Evolutionary conservation across 371 early-diverging fungal genomes (phyloP).

Genomic region (Mucor piriformis): DNA sequence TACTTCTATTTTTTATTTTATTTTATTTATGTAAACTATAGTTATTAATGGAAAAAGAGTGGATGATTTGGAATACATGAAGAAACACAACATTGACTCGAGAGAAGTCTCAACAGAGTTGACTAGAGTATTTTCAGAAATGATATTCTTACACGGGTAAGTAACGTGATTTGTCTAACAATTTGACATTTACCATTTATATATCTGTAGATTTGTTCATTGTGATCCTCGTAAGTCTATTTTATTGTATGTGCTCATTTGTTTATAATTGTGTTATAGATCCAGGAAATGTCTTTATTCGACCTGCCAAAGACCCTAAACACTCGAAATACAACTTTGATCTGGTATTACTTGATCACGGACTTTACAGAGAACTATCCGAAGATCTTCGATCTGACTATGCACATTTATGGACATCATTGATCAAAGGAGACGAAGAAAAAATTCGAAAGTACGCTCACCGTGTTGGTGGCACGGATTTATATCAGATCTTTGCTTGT

Average conservation of each 20-base stretch:
- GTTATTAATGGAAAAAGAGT: constrained; percentile 75
- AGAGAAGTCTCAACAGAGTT: constrained; percentile 74
- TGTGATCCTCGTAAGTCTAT: constrained; percentile 72
- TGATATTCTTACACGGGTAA: constrained; percentile 89
- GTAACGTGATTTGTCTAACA: no score
- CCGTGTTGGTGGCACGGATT: constrained; percentile 62
- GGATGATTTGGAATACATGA: constrained; percentile 75
- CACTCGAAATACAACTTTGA: constrained; percentile 77
- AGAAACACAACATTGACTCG: constrained; percentile 70
- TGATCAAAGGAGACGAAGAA: constrained; percentile 78
- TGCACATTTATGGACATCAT: constrained; percentile 84
- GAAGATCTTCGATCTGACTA: constrained; percentile 81
- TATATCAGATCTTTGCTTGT: constrained; percentile 81
- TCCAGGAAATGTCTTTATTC: constrained; percentile 77
- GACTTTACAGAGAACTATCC: constrained; percentile 84
- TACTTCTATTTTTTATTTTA: neutral
- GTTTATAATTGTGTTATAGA: no score
- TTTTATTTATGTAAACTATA: constrained; percentile 11
- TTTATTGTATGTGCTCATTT: neutral
- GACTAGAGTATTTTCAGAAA: constrained; percentile 78
- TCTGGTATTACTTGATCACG: constrained; percentile 90
- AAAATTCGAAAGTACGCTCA: constrained; percentile 63
- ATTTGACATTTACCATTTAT: no score
- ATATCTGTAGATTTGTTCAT: constrained; percentile 70
- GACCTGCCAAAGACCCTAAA: constrained; percentile 55